Conservation (phyloP, 139 green algal genomes). For the Coccomyxa sp. region DNA sequence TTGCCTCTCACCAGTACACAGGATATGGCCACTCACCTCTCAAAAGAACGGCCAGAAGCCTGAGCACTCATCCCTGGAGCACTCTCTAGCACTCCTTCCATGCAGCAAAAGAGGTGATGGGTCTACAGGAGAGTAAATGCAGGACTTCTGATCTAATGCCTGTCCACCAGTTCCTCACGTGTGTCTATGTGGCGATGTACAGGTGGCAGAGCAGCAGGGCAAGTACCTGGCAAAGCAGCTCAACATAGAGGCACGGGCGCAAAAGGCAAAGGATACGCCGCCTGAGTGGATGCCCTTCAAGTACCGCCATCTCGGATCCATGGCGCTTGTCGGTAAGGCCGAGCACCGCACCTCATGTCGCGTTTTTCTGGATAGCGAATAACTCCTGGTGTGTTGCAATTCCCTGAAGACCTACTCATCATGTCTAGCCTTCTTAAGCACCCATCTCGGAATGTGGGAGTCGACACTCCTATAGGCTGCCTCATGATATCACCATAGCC, state of each 20-base stretch:
- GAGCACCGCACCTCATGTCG: neutral
- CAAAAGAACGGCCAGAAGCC: neutral
- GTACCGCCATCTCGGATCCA: conserved; percentile 51
- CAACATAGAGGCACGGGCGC: conserved; percentile 42
- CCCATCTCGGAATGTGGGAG: neutral
- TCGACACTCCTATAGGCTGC: neutral
- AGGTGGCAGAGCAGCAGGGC: conserved; percentile 94
- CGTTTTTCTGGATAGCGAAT: no score
- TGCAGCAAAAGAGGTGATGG: neutral
- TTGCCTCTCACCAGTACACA: no score
- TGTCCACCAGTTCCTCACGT: no score
- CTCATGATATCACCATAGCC: neutral
- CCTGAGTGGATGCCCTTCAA: conserved; percentile 12
- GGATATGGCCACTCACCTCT: neutral
- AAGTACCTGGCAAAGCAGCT: conserved; percentile 73
- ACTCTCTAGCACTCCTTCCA: neutral
- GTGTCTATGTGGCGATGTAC: neutral
- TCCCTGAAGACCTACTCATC: neutral
- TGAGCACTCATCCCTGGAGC: neutral
- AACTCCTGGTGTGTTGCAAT: neutral
- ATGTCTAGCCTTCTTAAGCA: neutral
- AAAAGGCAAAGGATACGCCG: neutral
- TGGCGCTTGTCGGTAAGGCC: conserved; percentile 56
- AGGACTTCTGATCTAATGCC: no score
- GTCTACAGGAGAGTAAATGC: no score